Conservation (phyloP, 2,329 filamentous ascomycete genomes). For the Ophiosphaerella korrae region DNA sequence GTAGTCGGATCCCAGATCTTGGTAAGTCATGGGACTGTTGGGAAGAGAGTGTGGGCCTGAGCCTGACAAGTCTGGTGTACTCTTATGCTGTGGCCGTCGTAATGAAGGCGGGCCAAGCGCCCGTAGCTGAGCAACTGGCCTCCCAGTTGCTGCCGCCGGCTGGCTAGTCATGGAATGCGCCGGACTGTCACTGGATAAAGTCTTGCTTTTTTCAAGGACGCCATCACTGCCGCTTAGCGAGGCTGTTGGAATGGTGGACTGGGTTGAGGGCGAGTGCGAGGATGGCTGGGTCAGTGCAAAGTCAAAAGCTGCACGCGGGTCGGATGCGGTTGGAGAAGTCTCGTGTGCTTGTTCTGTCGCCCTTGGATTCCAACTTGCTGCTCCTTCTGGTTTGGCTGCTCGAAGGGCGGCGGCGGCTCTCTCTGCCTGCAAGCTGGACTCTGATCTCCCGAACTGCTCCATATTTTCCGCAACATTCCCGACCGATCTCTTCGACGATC, state of each 20-base stretch:
- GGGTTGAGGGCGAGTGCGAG: constrained; percentile 10
- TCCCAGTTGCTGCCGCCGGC: neutral
- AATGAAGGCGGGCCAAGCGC: constrained; percentile 20
- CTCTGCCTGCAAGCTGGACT: constrained; percentile 25
- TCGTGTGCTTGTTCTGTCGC: constrained; percentile 2
- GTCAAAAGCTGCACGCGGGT: constrained; percentile 10
- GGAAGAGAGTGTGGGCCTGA: constrained; percentile 10
- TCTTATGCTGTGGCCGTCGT: constrained; percentile 14
- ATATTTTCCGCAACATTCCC: constrained; percentile 11
- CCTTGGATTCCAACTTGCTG: constrained; percentile 7
- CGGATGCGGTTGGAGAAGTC: neutral
- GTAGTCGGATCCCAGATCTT: constrained; percentile 42
- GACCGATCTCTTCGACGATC: constrained; percentile 16
- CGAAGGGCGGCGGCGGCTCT: constrained; percentile 25
- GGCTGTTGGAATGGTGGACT: constrained; percentile 15
- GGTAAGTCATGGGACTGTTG: constrained; percentile 30
- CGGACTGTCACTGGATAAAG: constrained; percentile 4
- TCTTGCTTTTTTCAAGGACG: constrained; percentile 3
- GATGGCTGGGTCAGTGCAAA: constrained; percentile 8
- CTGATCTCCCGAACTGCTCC: constrained; percentile 31
- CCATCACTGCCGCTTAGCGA: constrained; percentile 14
- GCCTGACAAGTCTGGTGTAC: constrained; percentile 23
- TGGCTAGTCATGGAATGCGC: constrained; percentile 1
- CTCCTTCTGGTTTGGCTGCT: constrained; percentile 6
- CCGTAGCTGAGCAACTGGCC: constrained; percentile 7